These are phyloP conservation scores for Lenzites betulinus DNA, from an alignment of 768 basidiomycete species.

Conservation along the genomic window DNA sequence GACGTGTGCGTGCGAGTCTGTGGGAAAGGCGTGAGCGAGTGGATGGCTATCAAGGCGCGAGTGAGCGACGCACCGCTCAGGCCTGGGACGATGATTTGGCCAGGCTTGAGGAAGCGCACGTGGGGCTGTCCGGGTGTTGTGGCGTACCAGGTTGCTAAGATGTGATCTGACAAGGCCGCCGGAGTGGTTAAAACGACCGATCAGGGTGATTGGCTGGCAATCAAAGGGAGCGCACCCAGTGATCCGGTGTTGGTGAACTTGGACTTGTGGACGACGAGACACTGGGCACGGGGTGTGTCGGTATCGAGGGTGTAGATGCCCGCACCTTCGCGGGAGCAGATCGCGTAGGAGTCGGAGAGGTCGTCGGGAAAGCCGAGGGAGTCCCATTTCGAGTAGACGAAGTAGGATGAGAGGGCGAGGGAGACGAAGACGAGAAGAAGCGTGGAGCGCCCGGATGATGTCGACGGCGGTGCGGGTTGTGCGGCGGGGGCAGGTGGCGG, in stretches of 20 bases:
- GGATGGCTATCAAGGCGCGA: neutral
- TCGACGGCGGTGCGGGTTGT: neutral
- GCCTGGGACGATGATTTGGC: slow-evolving; percentile 70
- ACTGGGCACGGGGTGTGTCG: slow-evolving; percentile 53
- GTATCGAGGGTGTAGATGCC: slow-evolving; percentile 71
- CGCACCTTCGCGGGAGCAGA: slow-evolving; percentile 58
- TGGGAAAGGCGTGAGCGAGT: neutral
- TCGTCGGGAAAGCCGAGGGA: neutral
- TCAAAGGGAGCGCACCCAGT: slow-evolving; percentile 45
- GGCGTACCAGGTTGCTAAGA: slow-evolving; percentile 42
- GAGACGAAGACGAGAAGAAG: slow-evolving; percentile 26
- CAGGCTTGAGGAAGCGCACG: slow-evolving; percentile 50
- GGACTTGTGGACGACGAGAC: slow-evolving; percentile 57
- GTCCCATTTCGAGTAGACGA: slow-evolving; percentile 15
- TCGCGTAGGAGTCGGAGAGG: slow-evolving; percentile 47
- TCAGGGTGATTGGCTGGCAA: slow-evolving; percentile 23
- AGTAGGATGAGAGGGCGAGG: slow-evolving; percentile 23
- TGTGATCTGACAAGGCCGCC: slow-evolving; percentile 38
- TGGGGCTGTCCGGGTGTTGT: slow-evolving; percentile 16
- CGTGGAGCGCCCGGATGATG: neutral
- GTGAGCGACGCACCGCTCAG: slow-evolving; percentile 60
- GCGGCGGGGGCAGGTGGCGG: neutral
- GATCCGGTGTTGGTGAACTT: slow-evolving; percentile 56
- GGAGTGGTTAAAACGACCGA: slow-evolving; percentile 9
- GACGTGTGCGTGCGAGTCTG: slow-evolving; percentile 80